Evolutionary conservation across 441 rosid genomes (phyloP).

Genomic region (Codiaeum variegatum): DNA sequence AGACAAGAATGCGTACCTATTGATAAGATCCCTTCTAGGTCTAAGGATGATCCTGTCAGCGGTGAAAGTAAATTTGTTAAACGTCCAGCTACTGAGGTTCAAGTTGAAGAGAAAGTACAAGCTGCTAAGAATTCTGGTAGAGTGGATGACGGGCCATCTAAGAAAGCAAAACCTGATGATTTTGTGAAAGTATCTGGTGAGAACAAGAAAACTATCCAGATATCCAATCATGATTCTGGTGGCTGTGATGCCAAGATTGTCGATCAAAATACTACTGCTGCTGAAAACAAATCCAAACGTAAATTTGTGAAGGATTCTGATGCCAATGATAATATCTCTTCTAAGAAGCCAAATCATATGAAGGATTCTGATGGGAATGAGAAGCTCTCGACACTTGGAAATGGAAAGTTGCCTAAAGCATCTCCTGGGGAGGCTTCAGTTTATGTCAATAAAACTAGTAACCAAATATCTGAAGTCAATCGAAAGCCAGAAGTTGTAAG

Average conservation of each 20-base stretch:
- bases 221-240: slow-evolving; percentile 22
- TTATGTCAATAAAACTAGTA: slow-evolving; percentile 26
- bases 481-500: slow-evolving; percentile 59
- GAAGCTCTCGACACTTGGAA: slow-evolving; percentile 22
- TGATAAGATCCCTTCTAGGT: slow-evolving; percentile 19
- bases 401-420: slow-evolving; percentile 29
- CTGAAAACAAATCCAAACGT: slow-evolving; percentile 32
- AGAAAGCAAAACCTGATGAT: slow-evolving; percentile 46
- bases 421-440: slow-evolving; percentile 22
- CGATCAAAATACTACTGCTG: slow-evolving; percentile 11
- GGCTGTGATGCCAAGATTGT: slow-evolving; percentile 17
- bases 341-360: slow-evolving; percentile 32
- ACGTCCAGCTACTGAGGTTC: slow-evolving; percentile 19
- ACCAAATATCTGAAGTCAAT: slow-evolving; percentile 36
- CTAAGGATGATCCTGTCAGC: slow-evolving; percentile 18
- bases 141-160: slow-evolving; percentile 38
- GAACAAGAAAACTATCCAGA: slow-evolving; percentile 28
- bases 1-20: slow-evolving; percentile 13
- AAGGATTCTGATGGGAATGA: slow-evolving; percentile 28
- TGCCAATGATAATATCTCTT: slow-evolving; percentile 22
- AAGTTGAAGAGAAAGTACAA: slow-evolving; percentile 30
- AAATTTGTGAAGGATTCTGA: slow-evolving; percentile 18
- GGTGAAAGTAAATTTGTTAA: slow-evolving; percentile 23
- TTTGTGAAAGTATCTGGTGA: slow-evolving; percentile 25
- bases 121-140: slow-evolving; percentile 25